Evolutionary conservation across 768 basidiomycete genomes (phyloP).

Genomic region (Pseudohyphozyma bogoriensis): DNA sequence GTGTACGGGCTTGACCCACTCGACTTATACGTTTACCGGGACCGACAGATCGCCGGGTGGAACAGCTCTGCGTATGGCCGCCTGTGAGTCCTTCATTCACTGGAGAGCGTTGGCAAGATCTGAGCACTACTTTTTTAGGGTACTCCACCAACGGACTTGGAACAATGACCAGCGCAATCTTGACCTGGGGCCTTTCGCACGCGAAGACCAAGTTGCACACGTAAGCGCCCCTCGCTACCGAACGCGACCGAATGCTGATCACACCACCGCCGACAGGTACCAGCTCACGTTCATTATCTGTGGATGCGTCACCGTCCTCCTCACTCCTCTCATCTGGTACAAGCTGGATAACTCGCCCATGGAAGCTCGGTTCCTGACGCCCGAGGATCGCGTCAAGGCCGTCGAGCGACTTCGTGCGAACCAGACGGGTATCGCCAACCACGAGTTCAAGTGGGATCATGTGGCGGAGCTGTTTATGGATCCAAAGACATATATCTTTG

Average conservation of each 20-base stretch:
- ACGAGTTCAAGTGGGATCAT: slow-evolving; percentile 16
- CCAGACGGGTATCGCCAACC: slow-evolving; percentile 6
- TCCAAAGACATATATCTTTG: slow-evolving; percentile 27
- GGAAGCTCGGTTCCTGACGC: no score
- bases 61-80: no score
- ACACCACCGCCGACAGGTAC: slow-evolving; percentile 16
- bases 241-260: no score
- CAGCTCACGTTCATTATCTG: slow-evolving; percentile 27
- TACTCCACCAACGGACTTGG: neutral
- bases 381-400: slow-evolving; percentile 31
- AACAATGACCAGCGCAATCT: no score
- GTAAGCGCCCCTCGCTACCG: no score
- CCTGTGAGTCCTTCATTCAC: no score
- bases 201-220: no score
- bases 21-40: slow-evolving; percentile 11
- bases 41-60: slow-evolving; percentile 1
- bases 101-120: no score
- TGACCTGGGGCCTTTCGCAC: no score
- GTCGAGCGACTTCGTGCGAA: slow-evolving; percentile 32
- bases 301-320: slow-evolving; percentile 22
- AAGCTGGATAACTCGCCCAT: slow-evolving; percentile 26
- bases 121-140: no score
- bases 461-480: slow-evolving; percentile 24
- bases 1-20: slow-evolving; percentile 12
- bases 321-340: slow-evolving; percentile 18